Evolutionary conservation across 75 land plant genomes (phyloP).

Genomic region (Cunninghamia lanceolata): DNA sequence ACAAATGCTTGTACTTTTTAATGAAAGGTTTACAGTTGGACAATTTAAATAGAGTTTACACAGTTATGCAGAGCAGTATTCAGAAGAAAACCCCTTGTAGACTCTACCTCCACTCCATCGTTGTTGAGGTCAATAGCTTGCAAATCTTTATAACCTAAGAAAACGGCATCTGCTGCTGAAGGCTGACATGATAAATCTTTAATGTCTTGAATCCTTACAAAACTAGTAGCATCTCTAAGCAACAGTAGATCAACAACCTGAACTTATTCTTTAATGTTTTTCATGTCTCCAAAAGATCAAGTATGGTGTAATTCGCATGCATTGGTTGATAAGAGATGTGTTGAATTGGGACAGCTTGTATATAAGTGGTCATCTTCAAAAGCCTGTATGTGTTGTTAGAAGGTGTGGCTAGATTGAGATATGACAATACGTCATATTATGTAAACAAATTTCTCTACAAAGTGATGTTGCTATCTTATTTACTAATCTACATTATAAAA

Average conservation of each 20-base stretch:
- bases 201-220: not conserved
- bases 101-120: not conserved
- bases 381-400: conserved; percentile 65
- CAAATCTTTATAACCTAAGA: not conserved
- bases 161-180: no score
- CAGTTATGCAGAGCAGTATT: not conserved
- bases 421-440: not conserved
- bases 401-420: conserved; percentile 10
- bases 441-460: not conserved
- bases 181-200: no score
- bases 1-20: not conserved
- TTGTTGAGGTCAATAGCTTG: conserved; percentile 6
- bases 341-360: conserved; percentile 76
- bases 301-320: conserved; percentile 88
- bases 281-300: conserved; percentile 57
- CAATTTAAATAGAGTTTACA: not conserved
- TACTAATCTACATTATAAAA: not conserved
- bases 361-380: conserved; percentile 93
- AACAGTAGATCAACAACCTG: not conserved
- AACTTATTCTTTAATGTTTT: conserved; percentile 6
- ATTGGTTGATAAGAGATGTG: conserved; percentile 67
- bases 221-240: not conserved
- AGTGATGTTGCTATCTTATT: not conserved
- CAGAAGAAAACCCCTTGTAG: not conserved
- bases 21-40: not conserved